Base-by-base conservation (phyloP, 1,139 yeast species). In the Debaryomyces coudertii region DNA sequence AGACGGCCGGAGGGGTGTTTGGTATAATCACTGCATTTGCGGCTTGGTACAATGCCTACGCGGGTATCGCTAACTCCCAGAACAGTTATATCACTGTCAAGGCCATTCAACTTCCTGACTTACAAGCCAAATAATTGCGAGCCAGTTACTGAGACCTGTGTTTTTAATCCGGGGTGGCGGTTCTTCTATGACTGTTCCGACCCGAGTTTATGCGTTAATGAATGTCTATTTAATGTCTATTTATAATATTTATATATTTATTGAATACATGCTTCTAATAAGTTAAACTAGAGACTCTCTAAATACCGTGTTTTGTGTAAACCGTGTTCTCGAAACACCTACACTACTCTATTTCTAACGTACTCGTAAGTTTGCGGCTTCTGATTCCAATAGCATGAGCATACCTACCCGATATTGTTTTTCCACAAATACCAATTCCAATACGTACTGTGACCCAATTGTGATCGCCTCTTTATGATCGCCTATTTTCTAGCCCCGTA, bases 11-110 rank as follows among this genome's bases (percentile, higher is more conserved):
- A 35, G 97, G 97, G 53, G 85, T 85, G 25, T 69, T 87, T 49
- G 97, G 96, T 35, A 61, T 90, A n/a, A 64, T 89, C 30, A 83
- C 92, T 33, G 88, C 96, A 1, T 80, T 87, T 56, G 64, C 81
- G 44, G 95, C 95, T 11, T 90, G 93, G 92, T 90, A 89, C 63
- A 87, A 88, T 63, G 96, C 96, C 5, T 87, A 81, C 57, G 95
- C 96, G n/a, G 96, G 96, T 82, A 66, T 90, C 46, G 88, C 95
- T 43, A 87, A 79, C 53, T 69, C 68, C 57, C 87, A 80, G 65
- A 90, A 86, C 69, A 73, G 89, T 31, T 88, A 86, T 66, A 48
- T 88, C 46, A 69, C 78, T 24, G 76, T 84, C 42, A 76, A 73
- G 58, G 83, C 86, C 11, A 55, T 80, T 49, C 74, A 60, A 5